Percentiles rank a stretch among this genome's conserved stretches.
Conservation (phyloP, 768 basidiomycete species). For the Kwoniella newhampshirensis region DNA sequence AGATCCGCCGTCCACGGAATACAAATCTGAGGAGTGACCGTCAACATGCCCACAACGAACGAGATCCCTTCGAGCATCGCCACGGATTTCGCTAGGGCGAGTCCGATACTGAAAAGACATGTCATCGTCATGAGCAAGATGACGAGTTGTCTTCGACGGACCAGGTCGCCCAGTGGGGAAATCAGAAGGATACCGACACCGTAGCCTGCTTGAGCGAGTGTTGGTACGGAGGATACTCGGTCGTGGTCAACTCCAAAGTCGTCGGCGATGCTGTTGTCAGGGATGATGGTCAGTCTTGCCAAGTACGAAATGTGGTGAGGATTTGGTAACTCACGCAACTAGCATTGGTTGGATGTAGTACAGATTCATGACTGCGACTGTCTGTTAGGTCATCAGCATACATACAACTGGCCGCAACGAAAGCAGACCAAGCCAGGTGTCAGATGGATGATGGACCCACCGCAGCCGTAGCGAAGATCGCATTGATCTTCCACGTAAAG, state of each 20-base stretch:
- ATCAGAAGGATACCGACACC: conserved; percentile 71
- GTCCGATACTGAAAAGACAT: conserved; percentile 66
- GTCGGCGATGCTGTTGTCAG: conserved; percentile 45
- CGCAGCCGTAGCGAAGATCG: conserved; percentile 65
- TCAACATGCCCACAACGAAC: conserved; percentile 69
- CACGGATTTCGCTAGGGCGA: conserved; percentile 65
- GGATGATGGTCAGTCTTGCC: neutral
- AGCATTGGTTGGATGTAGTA: conserved; percentile 71
- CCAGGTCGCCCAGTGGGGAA: conserved; percentile 78
- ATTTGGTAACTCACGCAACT: conserved; percentile 58
- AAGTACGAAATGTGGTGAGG: neutral
- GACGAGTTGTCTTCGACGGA: conserved; percentile 70
- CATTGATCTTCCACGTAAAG: conserved; percentile 54
- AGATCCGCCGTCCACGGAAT: conserved; percentile 79
- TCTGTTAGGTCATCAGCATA: too few species aligned
- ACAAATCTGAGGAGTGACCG: conserved; percentile 61
- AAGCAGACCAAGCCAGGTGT: neutral
- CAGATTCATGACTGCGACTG: conserved; percentile 59
- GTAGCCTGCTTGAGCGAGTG: conserved; percentile 59
- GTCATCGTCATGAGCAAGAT: conserved; percentile 62
- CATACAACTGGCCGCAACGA: too few species aligned
- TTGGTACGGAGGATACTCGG: conserved; percentile 50
- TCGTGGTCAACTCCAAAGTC: conserved; percentile 46
- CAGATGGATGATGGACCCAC: conserved; percentile 56
- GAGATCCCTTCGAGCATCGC: conserved; percentile 66